Percentiles rank a stretch among this genome's conserved stretches.
Evolutionary conservation across 441 rosid species (phyloP).

Genomic region (Populus hybrid): DNA sequence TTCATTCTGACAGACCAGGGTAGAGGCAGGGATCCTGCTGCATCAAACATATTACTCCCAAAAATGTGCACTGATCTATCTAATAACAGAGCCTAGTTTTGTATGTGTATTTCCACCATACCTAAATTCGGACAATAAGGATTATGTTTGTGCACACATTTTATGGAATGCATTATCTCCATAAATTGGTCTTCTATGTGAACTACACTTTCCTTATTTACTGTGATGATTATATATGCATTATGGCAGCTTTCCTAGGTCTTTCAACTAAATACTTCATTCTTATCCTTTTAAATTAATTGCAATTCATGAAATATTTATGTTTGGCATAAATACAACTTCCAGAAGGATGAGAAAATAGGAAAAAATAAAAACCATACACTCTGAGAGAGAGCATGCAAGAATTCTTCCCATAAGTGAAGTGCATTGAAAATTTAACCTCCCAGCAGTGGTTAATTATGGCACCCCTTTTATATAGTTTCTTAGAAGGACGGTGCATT

Average conservation of each 20-base stretch:
- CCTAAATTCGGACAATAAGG: background rate
- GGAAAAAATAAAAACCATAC: no score
- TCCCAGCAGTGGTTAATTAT: background rate
- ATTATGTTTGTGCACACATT: background rate
- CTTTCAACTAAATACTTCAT: background rate
- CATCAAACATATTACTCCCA: background rate
- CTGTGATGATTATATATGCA: background rate
- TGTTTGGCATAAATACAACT: background rate
- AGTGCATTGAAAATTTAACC: background rate
- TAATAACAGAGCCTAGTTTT: background rate
- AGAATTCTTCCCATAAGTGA: background rate
- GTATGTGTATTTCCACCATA: background rate
- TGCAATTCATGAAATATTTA: background rate
- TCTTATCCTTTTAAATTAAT: background rate
- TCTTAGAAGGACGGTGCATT: background rate
- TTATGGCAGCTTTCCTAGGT: background rate
- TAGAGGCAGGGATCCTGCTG: conserved; percentile 44
- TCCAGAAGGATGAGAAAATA: background rate
- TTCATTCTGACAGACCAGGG: conserved; percentile 46
- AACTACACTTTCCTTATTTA: no score
- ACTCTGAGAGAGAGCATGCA: background rate
- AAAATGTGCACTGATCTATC: conserved; percentile 3
- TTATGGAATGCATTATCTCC: background rate
- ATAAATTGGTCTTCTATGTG: background rate
- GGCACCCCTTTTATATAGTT: background rate